Evolutionary conservation across 108 stramenopile genomes (phyloP), one percentile per base, ranked within the genome.

Genomic region (Hondaea fermentalgiana): DNA sequence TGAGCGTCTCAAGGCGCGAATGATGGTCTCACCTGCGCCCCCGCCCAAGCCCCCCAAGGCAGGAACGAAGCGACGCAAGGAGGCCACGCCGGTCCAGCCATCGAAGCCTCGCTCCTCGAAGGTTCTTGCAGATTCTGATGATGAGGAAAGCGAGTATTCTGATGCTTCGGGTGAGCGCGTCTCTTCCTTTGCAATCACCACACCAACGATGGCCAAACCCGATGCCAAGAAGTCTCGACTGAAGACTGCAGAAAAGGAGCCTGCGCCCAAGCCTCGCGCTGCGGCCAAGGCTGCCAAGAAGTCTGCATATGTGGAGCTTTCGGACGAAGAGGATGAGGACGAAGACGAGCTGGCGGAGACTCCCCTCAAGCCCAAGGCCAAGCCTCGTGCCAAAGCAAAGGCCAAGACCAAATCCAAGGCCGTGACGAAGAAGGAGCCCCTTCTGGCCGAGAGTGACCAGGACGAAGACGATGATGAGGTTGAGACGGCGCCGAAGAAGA

Each of bases 1-100:
- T 25, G 89, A 89, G 57, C 89, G 89, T 4, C 59, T 89, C 25
- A 76, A 83, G 72, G 44, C 44, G 28, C 64, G 88, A 5, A 88
- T 88, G 88, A 45, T 47, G 44, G 88, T 88, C 44, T 72, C 69
- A 8, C 88, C 88, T 21, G 69, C 88, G 72, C 88, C 88, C 17
- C 19, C 19, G 51, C 64, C 14, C 42, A 69, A 69, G 64, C 64
- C 64, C 25, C 49, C 45, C 12, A 12, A 83, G 76, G 76, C 76
- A 0, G 76, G 49, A 6, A 25, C 2, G 2, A 83, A 83, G 76
- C 45, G 51, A 6, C 76, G 76, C 51, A 83, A 83, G 51, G 76
- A 83, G 76, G 51, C 45, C 76, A 83, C 76, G 25, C 76, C 76
- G 10, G 51, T 83, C 6, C 45, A 83, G 4, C 76, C 51, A 12